These are phyloP conservation scores for Aspergillus hiratsukae DNA, from an alignment of 2,329 filamentous ascomycete species.

Conservation along the genomic window DNA sequence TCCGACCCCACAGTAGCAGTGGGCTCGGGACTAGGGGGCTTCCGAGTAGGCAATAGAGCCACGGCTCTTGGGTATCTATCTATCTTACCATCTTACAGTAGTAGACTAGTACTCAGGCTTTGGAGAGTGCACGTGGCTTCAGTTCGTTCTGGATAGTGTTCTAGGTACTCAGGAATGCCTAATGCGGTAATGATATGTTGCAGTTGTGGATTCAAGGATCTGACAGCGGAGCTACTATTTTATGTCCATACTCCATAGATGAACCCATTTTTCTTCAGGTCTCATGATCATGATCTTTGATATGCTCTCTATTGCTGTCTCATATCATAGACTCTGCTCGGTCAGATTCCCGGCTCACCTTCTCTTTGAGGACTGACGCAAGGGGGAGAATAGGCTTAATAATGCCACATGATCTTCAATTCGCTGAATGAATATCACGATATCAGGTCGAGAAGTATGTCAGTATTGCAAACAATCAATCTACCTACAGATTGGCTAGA, in stretches of 20 bases:
- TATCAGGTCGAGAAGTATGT: too few relatives aligned
- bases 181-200: conserved; percentile 2
- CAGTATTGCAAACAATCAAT: not conserved
- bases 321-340: not conserved
- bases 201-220: conserved; percentile 10
- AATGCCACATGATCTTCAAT: not conserved
- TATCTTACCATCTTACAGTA: too few relatives aligned
- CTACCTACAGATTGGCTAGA: too few relatives aligned
- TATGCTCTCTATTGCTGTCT: not conserved
- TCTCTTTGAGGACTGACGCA: not conserved
- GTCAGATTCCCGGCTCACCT: not conserved
- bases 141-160: not conserved
- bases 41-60: too few relatives aligned
- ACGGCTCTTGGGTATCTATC: too few relatives aligned
- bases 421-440: not conserved
- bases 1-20: conserved; percentile 6
- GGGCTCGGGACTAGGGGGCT: not conserved
- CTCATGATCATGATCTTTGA: conserved; percentile 19
- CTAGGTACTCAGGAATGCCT: not conserved
- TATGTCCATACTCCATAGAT: not conserved
- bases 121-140: conserved; percentile 7
- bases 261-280: conserved; percentile 18
- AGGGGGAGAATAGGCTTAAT: not conserved
- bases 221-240: conserved; percentile 18
- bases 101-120: too few relatives aligned